Base-by-base conservation (phyloP, 108 stramenopile genomes). In the Cyclotella distinguenda region DNA sequence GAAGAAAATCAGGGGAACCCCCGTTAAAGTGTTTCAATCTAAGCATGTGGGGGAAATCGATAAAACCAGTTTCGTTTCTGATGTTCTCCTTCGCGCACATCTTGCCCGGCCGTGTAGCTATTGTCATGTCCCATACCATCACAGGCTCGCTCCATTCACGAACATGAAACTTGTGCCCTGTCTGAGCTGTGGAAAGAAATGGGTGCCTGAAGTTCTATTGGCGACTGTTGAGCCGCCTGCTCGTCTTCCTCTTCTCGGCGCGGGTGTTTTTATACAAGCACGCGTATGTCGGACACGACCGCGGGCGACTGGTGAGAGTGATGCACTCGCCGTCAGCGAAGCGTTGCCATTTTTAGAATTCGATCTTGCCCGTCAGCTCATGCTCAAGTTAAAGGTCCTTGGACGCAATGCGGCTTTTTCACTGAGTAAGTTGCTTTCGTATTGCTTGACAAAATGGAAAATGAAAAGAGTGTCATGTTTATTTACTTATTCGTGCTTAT, bases 101-200 rank as follows among this genome's bases (percentile, higher is more conserved):
- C 60, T 81, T 9, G 87, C 90, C 11, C 86, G 82, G 66, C 94
- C 95, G 25, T 96, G 95, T 63, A 88, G 88, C 31, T 94, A 84
- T 60, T 90, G 92, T 64, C 98, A 99, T 79, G 96, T 97, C 12
- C 96, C 98, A 0, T 99, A 98, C 74, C 95, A 96, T 33, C 96
- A 95, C 66, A 42, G 89, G 15, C 64, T 80, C 36, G 98, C 97
- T 22, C 97, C 97, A 4, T 99, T 99, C 63, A 76, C 82, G 22
- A 94, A 96, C 72, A 96, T 99, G 95, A 92, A 97, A 33, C 70
- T 98, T 11, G 92, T 95, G 16, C 98, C 96, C 12, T 98, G 97
- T 60, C 53, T 89, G 12, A 48, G 88, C 30, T 99, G 98, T 60
- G 88, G 95, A 0, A 89, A 95, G 58, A 96, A 97, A 60, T 99